Evolutionary conservation across 257 asterid genomes (phyloP).

Genomic region (Scutellaria galericulata): DNA sequence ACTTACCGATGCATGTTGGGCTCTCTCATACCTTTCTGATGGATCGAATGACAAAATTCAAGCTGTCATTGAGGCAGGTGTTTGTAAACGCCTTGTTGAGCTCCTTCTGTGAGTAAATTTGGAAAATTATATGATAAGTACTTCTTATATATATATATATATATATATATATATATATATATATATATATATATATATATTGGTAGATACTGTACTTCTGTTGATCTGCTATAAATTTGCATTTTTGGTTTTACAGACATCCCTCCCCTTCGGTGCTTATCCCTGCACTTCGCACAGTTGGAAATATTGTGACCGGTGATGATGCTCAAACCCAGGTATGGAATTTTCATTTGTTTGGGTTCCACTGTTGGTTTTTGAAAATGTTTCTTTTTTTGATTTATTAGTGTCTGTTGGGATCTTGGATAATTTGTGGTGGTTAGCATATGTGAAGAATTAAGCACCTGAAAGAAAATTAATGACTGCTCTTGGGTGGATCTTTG

Average conservation of each 20-base stretch:
- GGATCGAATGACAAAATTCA: constrained; percentile 94
- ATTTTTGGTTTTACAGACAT: constrained; percentile 56
- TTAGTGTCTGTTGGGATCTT: constrained; percentile 8
- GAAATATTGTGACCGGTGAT: constrained; percentile 95
- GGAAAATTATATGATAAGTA: background rate
- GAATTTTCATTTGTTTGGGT: background rate
- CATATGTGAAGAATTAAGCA: constrained; percentile 3
- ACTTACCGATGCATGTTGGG: constrained; percentile 98
- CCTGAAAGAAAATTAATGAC: background rate
- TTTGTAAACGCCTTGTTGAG: constrained; percentile 81
- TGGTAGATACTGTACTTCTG: background rate
- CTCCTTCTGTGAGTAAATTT: constrained; percentile 76
- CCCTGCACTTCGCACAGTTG: constrained; percentile 95
- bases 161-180: no score
- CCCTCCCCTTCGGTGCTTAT: constrained; percentile 93
- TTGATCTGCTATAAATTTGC: constrained; percentile 15
- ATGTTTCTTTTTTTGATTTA: background rate
- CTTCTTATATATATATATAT: no score
- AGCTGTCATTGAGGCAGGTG: constrained; percentile 91
- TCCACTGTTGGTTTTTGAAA: constrained; percentile 8
- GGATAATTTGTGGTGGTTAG: background rate
- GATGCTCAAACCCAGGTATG: constrained; percentile 86
- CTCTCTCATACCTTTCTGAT: constrained; percentile 94
- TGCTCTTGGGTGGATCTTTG: constrained; percentile 30
- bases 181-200: no score